These are phyloP conservation scores for Carex myosuroides DNA, from an alignment of 176 grass and related monocot genomes.

Conservation along the genomic window DNA sequence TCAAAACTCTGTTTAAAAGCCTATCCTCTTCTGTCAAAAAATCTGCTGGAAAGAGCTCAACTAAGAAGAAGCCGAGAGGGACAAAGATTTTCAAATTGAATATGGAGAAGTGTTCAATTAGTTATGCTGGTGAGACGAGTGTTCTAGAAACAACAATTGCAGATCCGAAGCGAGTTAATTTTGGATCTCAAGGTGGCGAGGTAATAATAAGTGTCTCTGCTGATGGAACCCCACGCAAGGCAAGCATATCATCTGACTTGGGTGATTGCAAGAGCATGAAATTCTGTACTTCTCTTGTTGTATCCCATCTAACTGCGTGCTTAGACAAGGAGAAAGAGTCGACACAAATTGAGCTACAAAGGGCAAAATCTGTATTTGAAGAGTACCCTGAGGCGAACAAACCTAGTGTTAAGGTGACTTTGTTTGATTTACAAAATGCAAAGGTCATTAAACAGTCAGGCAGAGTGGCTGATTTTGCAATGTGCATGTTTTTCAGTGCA, in stretches of 20 bases:
- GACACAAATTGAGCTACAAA: conserved; percentile 61
- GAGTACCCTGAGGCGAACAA: conserved; percentile 43
- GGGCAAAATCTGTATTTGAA: conserved; percentile 79
- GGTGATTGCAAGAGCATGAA: conserved; percentile 39
- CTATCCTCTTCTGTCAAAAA: conserved; percentile 43
- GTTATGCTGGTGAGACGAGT: conserved; percentile 63
- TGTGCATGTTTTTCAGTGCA: conserved; percentile 78
- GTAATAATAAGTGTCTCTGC: conserved; percentile 76
- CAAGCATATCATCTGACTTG: conserved; percentile 65
- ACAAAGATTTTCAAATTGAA: conserved; percentile 75
- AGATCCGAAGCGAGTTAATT: conserved; percentile 97
- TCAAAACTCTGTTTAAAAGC: conserved; percentile 65
- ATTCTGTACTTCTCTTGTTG: conserved; percentile 67
- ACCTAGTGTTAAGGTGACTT: conserved; percentile 60
- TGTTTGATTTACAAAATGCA: conserved; percentile 97
- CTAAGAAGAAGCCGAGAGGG: conserved; percentile 64
- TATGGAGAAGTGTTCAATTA: conserved; percentile 80
- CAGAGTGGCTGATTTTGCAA: conserved; percentile 56
- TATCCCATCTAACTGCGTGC: conserved; percentile 71
- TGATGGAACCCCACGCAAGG: conserved; percentile 76
- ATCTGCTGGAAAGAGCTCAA: conserved; percentile 38
- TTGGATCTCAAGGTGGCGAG: conserved; percentile 87
- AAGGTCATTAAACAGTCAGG: conserved; percentile 70
- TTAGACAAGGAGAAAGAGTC: conserved; percentile 79
- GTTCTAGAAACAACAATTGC: conserved; percentile 72